A percentile compares a stretch with the other conserved stretches of the same genome.
phyloP scores from a whole-genome alignment of 2,329 filamentous ascomycete genomes.

The Metarhizium robertsii region DNA sequence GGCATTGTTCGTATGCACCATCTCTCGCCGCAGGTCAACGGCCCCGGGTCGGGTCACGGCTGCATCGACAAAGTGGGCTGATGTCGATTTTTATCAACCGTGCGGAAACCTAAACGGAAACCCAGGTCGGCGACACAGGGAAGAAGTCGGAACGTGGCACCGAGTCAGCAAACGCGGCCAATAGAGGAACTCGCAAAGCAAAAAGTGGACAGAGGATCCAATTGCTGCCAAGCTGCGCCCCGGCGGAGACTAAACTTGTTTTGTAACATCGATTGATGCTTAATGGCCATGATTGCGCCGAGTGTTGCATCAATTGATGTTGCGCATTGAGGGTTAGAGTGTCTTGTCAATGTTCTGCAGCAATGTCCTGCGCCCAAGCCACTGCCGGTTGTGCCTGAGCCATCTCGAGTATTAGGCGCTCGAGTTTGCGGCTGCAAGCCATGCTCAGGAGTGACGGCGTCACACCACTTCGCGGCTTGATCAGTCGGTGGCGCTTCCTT shows the following conservation, averaged over 20 bases:
- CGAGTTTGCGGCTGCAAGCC: no score
- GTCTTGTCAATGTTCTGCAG: no score
- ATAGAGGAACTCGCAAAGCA: not conserved
- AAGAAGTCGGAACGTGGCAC: not conserved
- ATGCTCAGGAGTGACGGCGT: no score
- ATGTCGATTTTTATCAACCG: not conserved
- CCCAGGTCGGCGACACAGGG: not conserved
- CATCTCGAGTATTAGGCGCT: no score
- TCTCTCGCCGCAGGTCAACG: not conserved
- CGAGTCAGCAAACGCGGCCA: not conserved
- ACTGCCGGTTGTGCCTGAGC: no score
- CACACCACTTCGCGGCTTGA: no score
- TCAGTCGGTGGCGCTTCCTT: no score
- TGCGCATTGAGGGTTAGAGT: no score
- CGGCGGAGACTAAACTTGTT: not conserved
- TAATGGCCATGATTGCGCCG: no score
- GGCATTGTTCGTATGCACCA: not conserved
- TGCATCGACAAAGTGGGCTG: not conserved
- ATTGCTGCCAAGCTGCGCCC: not conserved
- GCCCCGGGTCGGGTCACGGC: not conserved
- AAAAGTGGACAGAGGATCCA: not conserved
- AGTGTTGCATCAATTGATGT: no score
- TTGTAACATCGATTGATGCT: not conserved
- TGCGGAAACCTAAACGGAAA: not conserved
- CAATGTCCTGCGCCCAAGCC: no score